phyloP scores from a whole-genome alignment of 306 rosid species.

The Delonix regia region DNA sequence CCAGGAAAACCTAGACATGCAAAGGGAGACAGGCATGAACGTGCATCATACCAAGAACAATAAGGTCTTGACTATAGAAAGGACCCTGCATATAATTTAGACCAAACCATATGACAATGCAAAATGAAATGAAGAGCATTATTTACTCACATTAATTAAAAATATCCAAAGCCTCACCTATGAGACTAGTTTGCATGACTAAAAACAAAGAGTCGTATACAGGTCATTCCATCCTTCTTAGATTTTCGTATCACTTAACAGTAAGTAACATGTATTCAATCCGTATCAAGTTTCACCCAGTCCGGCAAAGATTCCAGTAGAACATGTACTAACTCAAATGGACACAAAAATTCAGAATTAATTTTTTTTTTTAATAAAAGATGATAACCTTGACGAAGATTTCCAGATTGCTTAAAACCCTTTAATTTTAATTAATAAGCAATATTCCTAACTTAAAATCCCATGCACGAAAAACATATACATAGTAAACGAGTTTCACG shows the following conservation, averaged over 20 bases:
- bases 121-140: not conserved
- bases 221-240: not conserved
- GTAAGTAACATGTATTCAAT: not conserved
- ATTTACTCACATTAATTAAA: not conserved
- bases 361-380: not conserved
- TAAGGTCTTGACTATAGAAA: not conserved
- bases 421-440: not conserved
- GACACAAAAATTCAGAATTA: not conserved
- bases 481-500: not conserved
- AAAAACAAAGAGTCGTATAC: not conserved
- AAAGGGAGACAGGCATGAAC: not conserved
- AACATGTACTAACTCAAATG: not conserved
- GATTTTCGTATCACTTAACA: not conserved
- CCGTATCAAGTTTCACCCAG: constrained; percentile 2
- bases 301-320: not conserved
- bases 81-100: constrained; percentile 17
- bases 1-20: constrained; percentile 7
- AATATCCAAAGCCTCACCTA: not conserved
- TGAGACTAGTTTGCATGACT: not conserved
- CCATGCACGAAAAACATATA: constrained; percentile 16
- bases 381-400: not conserved
- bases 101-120: not conserved
- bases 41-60: constrained; percentile 10
- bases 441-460: constrained; percentile 1
- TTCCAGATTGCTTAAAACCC: not conserved